Base-by-base conservation (phyloP, 2,329 filamentous ascomycete genomes). In the Pleomassaria siparia region DNA sequence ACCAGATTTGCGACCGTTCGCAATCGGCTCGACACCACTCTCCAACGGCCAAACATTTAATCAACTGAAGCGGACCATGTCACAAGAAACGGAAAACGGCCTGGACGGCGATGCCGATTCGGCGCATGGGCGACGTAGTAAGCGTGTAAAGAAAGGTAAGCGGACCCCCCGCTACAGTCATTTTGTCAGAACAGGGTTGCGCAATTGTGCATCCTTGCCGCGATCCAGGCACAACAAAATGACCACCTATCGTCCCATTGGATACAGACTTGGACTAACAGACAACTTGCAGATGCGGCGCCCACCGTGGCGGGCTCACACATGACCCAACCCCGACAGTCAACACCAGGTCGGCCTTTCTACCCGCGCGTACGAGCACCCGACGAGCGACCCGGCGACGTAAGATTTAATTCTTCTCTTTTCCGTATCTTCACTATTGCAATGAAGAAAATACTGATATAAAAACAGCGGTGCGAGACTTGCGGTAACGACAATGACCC, bases 241-340 rank as follows among this genome's bases (percentile, higher is more conserved):
- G 43, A 44, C 36, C 32, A 54, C 44, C 46, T 40, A 37, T 43
- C 24, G 29, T 46, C 42, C 52, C 43, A 63, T 62, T 63, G 63
- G 56, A 21, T 47, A 45, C 40, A 32, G 40, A 51, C 15, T 35
- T 42, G 43, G 53, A 56, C 66, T 66, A 63, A 62, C 55, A 37
- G 20, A 45, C 48, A 36, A 44, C 54, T 57, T 74, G 71, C 60
- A 73, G 77, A 83, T 67, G 73, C 72, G 35, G 76, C 79, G 28
- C 90, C 92, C 35, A 96, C 89, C 26, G 90, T 99, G 58, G 91
- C 91, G 55, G 94, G 94, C 45, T 97, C 92, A 43, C 91, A 97
- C 73, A 97, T 97, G 91, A 94, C 89, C 51, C 83, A 92, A 63
- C 91, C 95, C 65, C 88, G 92, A 44, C 89, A 92, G 47, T 86